Conservation (phyloP, 768 basidiomycete genomes). For the Suillus bovinus region DNA sequence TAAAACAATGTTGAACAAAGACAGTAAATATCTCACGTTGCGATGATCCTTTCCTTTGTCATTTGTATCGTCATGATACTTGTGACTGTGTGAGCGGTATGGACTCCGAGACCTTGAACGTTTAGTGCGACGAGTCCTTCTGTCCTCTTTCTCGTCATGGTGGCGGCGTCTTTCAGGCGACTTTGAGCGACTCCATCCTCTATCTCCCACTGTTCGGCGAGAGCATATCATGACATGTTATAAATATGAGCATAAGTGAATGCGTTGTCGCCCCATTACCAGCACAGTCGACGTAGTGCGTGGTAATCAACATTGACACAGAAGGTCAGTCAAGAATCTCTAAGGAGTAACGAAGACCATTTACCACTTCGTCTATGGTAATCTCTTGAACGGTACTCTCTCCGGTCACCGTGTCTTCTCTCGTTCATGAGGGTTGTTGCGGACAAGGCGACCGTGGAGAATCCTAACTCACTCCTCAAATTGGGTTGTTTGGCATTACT, state of each 20-base stretch:
- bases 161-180: conserved; percentile 21
- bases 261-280: conserved; percentile 23
- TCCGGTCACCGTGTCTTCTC: conserved; percentile 10
- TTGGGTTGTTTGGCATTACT: neutral
- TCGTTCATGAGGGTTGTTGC: conserved; percentile 17
- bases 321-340: conserved; percentile 23
- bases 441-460: neutral
- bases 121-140: conserved; percentile 9
- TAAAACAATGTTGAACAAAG: neutral
- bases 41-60: conserved; percentile 10
- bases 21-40: neutral
- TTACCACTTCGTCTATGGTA: conserved; percentile 25
- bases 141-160: conserved; percentile 15
- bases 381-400: conserved; percentile 6
- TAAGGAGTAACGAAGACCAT: conserved; percentile 9
- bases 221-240: conserved; percentile 6
- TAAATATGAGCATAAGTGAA: neutral
- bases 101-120: conserved; percentile 29
- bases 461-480: neutral
- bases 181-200: conserved; percentile 25
- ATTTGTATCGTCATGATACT: neutral
- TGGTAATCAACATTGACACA: conserved; percentile 27
- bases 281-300: conserved; percentile 9
- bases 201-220: conserved; percentile 18
- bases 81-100: conserved; percentile 10